Evolutionary conservation across 371 early-diverging fungal genomes (phyloP), one percentile per base, ranked within the genome.

Genomic region (Nosema muscidifuracis): DNA sequence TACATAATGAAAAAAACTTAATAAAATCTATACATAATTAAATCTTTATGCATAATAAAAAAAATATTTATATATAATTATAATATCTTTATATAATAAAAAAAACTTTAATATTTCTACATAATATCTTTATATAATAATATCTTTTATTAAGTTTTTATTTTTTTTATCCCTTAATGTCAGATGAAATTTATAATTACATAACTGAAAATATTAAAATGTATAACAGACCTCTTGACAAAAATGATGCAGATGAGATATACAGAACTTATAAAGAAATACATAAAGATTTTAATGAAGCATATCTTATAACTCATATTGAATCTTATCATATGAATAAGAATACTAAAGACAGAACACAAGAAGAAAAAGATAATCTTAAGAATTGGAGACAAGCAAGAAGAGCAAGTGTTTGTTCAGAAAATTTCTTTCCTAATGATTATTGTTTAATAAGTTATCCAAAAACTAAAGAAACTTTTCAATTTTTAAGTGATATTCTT

Each of bases 401-500:
- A 30, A 55, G 56, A 24, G 56, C 56, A 7, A 55, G 56, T 55
- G 56, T 55, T 7, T 28, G 24, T 55, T 28, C 56, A 7, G 56
- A 55, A 10, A 47, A 3, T 10, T 3, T 47, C 6, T n/a, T 47
- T 20, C 47, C 47, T 20, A 47, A n/a, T 47, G 47, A 47, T 47
- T 47, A 10, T 20, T 47, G 10, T 20, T 47, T n/a, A 10, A 20
- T 47, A 12, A 47, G 47, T 20, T 47, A 10, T 38, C 40, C 57
- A 42, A 76, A 76, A 40, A 31, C 63, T 7, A 43, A 47, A 10
- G 65, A 56, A 47, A 47, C 58, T 10, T 34, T 55, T 30, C 18
- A 33, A 28, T 71, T 76, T 53, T 30, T 76, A 10, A 34, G 26
- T 13, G 12, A 38, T 12, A 42, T 47, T 15, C 40, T 76, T 22